A percentile compares a stretch with the other conserved stretches of the same genome.
phyloP scores from a whole-genome alignment of 139 green algal species.

The Coelastrella sp. region DNA sequence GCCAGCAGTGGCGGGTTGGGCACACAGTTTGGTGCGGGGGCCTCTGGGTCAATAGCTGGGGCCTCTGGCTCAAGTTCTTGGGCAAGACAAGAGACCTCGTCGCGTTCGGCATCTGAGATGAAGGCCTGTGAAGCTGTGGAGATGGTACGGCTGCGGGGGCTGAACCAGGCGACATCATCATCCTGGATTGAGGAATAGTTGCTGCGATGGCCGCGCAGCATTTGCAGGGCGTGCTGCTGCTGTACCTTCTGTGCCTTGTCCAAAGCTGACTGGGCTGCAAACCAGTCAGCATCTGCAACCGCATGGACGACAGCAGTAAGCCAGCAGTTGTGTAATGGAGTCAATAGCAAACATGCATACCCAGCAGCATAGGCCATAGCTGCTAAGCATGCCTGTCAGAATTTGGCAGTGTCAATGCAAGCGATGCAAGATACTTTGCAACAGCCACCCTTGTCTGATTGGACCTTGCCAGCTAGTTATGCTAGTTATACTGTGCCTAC shows the following conservation, averaged over 20 bases:
- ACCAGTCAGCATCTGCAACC: slow-evolving; percentile 29
- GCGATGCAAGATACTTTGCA: too few species aligned
- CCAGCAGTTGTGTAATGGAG: too few species aligned
- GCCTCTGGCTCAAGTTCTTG: not conserved
- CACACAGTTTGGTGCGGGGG: not conserved
- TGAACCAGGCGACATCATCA: not conserved
- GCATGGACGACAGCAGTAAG: not conserved
- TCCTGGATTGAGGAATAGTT: not conserved
- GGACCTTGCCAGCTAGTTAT: too few species aligned
- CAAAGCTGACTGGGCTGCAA: slow-evolving; percentile 9
- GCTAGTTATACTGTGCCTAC: not conserved
- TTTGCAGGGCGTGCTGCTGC: not conserved
- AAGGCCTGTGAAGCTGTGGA: not conserved
- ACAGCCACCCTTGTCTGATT: too few species aligned
- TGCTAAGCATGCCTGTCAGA: too few species aligned
- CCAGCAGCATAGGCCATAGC: too few species aligned
- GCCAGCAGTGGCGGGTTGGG: slow-evolving; percentile 37
- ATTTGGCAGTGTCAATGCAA: too few species aligned
- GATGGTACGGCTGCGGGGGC: slow-evolving; percentile 21
- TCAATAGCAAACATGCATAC: too few species aligned
- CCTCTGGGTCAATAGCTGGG: not conserved
- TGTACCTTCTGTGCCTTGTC: not conserved
- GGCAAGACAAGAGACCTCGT: not conserved
- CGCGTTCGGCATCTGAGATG: not conserved
- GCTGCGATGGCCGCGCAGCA: not conserved